Conservation (phyloP, 805 yeast genomes). For the Nakazawaea wyomingensis region DNA sequence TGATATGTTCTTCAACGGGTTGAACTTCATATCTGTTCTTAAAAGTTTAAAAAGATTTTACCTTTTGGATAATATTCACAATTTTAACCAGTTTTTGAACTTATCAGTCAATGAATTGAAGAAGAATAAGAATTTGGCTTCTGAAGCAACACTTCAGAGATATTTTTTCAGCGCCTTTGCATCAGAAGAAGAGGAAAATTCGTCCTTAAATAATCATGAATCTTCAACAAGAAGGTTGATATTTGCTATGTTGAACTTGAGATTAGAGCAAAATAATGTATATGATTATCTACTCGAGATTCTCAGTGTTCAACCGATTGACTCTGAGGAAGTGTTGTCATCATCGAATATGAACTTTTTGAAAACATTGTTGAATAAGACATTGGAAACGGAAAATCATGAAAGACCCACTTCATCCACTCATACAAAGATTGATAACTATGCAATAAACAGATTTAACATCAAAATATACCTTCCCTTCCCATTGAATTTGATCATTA, state of each 20-base stretch:
- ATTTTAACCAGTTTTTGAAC: constrained; percentile 48
- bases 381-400: constrained; percentile 27
- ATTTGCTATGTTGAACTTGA: constrained; percentile 20
- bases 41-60: constrained; percentile 50
- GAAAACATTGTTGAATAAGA: constrained; percentile 37
- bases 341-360: constrained; percentile 39
- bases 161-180: constrained; percentile 19
- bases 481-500: constrained; percentile 74
- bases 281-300: constrained; percentile 42
- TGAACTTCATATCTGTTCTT: constrained; percentile 44
- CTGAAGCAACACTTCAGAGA: constrained; percentile 28
- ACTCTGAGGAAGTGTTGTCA: constrained; percentile 45
- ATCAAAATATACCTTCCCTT: constrained; percentile 69
- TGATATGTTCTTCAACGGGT: constrained; percentile 56
- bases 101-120: constrained; percentile 47
- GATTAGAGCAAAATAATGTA: constrained; percentile 37
- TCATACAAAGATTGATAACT: constrained; percentile 32
- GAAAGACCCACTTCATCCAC: constrained; percentile 15
- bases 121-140: constrained; percentile 24
- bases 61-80: constrained; percentile 46
- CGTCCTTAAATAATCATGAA: neutral
- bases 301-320: constrained; percentile 48
- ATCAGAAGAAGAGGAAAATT: constrained; percentile 12
- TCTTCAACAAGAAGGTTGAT: constrained; percentile 17
- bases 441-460: constrained; percentile 46